Evolutionary conservation across 768 basidiomycete genomes (phyloP), one percentile per base, ranked within the genome.

Genomic region (Russula virescens): DNA sequence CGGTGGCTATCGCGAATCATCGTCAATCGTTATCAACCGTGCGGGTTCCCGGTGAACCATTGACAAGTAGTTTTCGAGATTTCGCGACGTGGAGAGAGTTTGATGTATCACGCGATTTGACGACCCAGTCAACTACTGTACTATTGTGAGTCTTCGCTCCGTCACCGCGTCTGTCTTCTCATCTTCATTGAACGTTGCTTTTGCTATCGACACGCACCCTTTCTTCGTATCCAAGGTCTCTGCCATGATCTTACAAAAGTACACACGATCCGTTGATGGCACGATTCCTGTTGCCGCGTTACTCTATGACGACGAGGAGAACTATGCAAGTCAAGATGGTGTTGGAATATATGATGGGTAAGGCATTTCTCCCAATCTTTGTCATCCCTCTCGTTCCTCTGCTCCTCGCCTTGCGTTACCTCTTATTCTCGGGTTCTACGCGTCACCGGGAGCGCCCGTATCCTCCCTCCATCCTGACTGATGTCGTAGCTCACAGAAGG

Each of bases 291-390:
- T 92, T 18, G 79, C 78, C 25, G 91, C 90, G 1, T 77, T 91
- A 18, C 78, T 94, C 0, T 94, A 91, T 70, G 79, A 82, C 16
- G 91, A 94, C 60, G 96, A 98, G 74, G 83, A 84, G 49, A 76
- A 90, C 34, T 75, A 90, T 2, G 78, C 83, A 8, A 83, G 80
- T 49, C 91, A 93, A 70, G 88, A 92, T 49, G 77, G 76, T 55
- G 87, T 98, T 6, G 95, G 95, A 1, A 86, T 98, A 59, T 98
- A 98, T 70, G 87, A 94, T 67, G 93, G 92, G 94, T 95, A 73
- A 65, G 87, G 75, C 61, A 18, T 45, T 26, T 57, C 51, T 58
- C n/a, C 25, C 34, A 25, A 19, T 40, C 23, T 50, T 38, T 23
- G 16, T 5, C 14, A 21, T 31, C 31, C 8, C 31, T 31, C 31